Base-by-base conservation (phyloP, 139 green algal species). In the Cymbomonas tetramitiformis region DNA sequence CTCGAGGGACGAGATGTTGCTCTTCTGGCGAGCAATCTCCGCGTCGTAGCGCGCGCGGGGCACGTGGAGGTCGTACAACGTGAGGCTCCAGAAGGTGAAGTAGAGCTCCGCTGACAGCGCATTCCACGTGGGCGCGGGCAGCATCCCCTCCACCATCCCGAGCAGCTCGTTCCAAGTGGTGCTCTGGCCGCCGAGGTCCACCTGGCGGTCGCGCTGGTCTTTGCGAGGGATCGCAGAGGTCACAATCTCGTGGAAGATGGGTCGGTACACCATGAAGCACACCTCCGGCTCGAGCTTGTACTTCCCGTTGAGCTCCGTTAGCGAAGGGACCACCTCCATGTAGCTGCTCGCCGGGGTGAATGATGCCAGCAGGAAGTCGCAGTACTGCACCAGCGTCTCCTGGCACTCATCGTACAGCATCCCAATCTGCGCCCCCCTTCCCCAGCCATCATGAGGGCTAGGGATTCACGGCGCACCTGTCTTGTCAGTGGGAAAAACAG, bases 361-460 rank as follows among this genome's bases (percentile, higher is more conserved):
- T 0, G 78, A 65, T 7, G 56, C 53, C 46, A 72, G 56, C 58
- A 89, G 53, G 47, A 88, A 90, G 56, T 83, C 65, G 21, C 49
- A 61, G 54, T 85, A 87, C 61, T 86, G 78, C 31, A 76, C 31
- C 4, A 78, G 49, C 2, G 65, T 79, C 26, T 78, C 67, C 51
- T 93, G 79, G 50, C 81, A 87, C 25, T 69, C 72, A 68, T 94
- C 85, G 40, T 84, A 84, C 60, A 85, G 76, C 56, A n/a, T n/a
- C n/a, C n/a, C n/a, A n/a, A n/a, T n/a, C n/a, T n/a, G n/a, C n/a
- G n/a, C n/a, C n/a, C n/a, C n/a, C n/a, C n/a, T n/a, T n/a, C n/a
- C n/a, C n/a, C n/a, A n/a, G n/a, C n/a, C n/a, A n/a, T n/a, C n/a
- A n/a, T n/a, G n/a, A n/a, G n/a, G n/a, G n/a, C n/a, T n/a, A n/a